phyloP scores from a whole-genome alignment of 805 yeast genomes.

The Barnettozyma salicaria region DNA sequence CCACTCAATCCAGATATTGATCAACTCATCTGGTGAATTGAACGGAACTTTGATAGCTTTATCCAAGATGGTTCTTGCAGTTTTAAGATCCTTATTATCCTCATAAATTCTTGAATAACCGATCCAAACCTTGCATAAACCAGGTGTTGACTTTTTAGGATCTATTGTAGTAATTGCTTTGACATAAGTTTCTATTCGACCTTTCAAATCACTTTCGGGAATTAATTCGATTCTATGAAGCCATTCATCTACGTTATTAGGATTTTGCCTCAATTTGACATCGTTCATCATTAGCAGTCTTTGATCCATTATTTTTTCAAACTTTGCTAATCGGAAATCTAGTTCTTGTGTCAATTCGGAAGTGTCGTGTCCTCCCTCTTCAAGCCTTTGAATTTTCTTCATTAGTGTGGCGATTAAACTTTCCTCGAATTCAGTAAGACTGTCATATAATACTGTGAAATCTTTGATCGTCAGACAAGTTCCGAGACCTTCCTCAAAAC shows the following conservation, averaged over 20 bases:
- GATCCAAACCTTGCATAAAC: slow-evolving; percentile 61
- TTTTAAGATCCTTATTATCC: slow-evolving; percentile 42
- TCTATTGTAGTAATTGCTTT: slow-evolving; percentile 61
- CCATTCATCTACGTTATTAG: slow-evolving; percentile 66
- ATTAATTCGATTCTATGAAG: slow-evolving; percentile 48
- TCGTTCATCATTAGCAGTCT: slow-evolving; percentile 61
- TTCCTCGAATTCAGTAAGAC: slow-evolving; percentile 58
- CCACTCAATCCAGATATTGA: slow-evolving; percentile 71
- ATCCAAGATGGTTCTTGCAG: slow-evolving; percentile 57
- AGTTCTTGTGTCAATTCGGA: slow-evolving; percentile 28
- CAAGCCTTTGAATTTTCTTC: slow-evolving; percentile 6
- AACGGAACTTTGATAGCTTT: slow-evolving; percentile 70
- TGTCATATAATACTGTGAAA: slow-evolving; percentile 59
- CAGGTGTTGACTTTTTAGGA: slow-evolving; percentile 44
- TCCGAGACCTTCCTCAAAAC: slow-evolving; percentile 44
- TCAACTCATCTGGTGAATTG: slow-evolving; percentile 54
- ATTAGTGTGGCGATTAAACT: slow-evolving; percentile 28
- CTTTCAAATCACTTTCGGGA: slow-evolving; percentile 32
- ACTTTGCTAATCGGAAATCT: slow-evolving; percentile 39
- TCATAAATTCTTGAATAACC: slow-evolving; percentile 63
- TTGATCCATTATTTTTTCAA: slow-evolving; percentile 50
- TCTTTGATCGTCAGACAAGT: slow-evolving; percentile 48
- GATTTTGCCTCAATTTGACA: slow-evolving; percentile 54
- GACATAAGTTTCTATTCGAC: slow-evolving; percentile 52
- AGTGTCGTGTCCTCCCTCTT: slow-evolving; percentile 15